Conservation (phyloP, 2,329 filamentous ascomycete species). For the Cercospora sojina region DNA sequence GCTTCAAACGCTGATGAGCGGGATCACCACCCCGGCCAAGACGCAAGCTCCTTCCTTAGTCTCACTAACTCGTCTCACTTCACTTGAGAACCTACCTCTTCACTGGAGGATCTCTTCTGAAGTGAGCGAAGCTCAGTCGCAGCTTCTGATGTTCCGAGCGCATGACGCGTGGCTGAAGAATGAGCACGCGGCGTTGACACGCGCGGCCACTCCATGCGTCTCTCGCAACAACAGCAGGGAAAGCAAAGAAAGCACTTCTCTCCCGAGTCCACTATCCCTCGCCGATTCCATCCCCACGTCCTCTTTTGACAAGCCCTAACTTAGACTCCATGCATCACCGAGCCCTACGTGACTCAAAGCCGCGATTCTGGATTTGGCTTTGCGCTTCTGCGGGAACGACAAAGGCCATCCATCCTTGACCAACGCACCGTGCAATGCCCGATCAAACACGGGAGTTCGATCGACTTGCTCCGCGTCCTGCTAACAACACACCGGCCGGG, state of each 20-base stretch:
- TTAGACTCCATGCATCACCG: not conserved
- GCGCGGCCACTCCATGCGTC: not conserved
- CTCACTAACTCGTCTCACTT: not conserved
- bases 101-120: not conserved
- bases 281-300: not conserved
- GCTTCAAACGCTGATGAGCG: not conserved
- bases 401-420: not conserved
- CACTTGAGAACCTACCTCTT: not conserved
- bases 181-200: slow-evolving; percentile 1
- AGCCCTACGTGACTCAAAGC: not conserved
- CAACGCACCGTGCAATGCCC: not conserved
- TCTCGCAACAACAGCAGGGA: not conserved
- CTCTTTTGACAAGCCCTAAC: not conserved
- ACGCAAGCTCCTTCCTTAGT: not conserved
- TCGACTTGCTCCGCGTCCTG: no score
- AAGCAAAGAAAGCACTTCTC: not conserved
- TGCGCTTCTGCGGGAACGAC: not conserved
- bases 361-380: not conserved
- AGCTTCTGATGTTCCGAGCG: not conserved
- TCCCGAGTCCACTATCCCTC: not conserved
- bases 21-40: not conserved
- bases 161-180: not conserved
- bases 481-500: no score
- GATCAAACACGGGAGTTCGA: not conserved
- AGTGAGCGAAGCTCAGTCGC: not conserved